Percentiles rank a stretch among this genome's conserved stretches.
phyloP scores from a whole-genome alignment of 1,284 basidiomycete species.

The Rhodotorula sp. region DNA sequence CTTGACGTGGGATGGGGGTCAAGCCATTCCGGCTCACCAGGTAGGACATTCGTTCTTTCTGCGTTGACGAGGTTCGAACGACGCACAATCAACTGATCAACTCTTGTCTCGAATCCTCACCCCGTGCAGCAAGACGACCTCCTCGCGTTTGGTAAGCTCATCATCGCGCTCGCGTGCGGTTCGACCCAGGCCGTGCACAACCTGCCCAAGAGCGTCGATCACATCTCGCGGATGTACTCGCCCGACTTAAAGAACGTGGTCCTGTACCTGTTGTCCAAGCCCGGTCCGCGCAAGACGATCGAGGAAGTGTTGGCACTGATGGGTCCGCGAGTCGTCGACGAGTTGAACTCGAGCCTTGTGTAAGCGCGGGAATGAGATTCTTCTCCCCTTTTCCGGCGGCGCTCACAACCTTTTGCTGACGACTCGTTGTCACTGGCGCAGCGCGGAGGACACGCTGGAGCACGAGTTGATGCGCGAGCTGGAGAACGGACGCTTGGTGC shows the following conservation, averaged over 20 bases:
- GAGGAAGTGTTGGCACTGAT: constrained; percentile 78
- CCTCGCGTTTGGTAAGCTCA: constrained; percentile 76
- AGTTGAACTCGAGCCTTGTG: constrained; percentile 81
- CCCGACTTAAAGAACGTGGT: constrained; percentile 78
- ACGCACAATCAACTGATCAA: neutral
- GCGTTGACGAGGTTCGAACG: no score
- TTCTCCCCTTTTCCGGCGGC: neutral
- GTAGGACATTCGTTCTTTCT: constrained; percentile 38
- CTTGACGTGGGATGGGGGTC: constrained; percentile 67
- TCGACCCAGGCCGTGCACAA: constrained; percentile 64
- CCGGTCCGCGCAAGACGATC: constrained; percentile 65
- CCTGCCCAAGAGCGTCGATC: constrained; percentile 73
- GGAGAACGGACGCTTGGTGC: constrained; percentile 94
- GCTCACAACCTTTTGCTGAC: neutral
- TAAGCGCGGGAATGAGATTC: constrained; percentile 50
- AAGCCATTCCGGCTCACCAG: constrained; percentile 64
- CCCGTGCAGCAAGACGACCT: constrained; percentile 76
- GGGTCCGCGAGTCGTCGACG: constrained; percentile 68
- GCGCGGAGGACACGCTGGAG: constrained; percentile 69
- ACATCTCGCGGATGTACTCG: constrained; percentile 71
- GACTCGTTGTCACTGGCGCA: constrained; percentile 5
- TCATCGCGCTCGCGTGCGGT: constrained; percentile 76
- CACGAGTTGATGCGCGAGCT: constrained; percentile 81
- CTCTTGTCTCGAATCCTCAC: neutral
- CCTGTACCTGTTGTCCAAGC: constrained; percentile 73